Evolutionary conservation across 1,139 yeast species (phyloP).

Genomic region (Suhomyces panamericanus): DNA sequence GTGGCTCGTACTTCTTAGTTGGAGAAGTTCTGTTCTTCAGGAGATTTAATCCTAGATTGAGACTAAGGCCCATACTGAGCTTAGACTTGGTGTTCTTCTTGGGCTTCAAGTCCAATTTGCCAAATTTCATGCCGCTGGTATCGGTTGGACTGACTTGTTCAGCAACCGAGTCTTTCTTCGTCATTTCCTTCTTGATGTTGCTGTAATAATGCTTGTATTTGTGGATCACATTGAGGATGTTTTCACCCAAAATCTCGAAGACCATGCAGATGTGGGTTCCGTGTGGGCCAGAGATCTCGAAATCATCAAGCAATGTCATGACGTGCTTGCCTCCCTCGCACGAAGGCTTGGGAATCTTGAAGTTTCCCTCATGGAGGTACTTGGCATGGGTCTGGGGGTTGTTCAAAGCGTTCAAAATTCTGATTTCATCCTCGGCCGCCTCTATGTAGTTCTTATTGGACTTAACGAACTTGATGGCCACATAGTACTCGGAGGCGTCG

Average conservation of each 20-base stretch:
- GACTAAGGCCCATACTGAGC: slow-evolving; percentile 27
- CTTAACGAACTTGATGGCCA: slow-evolving; percentile 82
- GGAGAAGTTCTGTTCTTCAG: slow-evolving; percentile 7
- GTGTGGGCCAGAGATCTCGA: slow-evolving; percentile 68
- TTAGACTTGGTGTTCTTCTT: slow-evolving; percentile 28
- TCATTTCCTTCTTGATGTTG: slow-evolving; percentile 14
- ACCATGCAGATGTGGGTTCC: slow-evolving; percentile 85
- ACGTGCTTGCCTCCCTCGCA: slow-evolving; percentile 65
- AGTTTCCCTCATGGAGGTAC: slow-evolving; percentile 10
- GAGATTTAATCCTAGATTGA: slow-evolving; percentile 12
- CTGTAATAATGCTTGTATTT: slow-evolving; percentile 51
- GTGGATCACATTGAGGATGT: slow-evolving; percentile 66
- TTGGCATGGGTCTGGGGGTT: slow-evolving; percentile 23
- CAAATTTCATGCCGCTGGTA: slow-evolving; percentile 18
- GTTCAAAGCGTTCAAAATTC: slow-evolving; percentile 51
- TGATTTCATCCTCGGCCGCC: slow-evolving; percentile 84
- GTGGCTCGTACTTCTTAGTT: slow-evolving; percentile 3
- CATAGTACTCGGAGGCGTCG: slow-evolving; percentile 57
- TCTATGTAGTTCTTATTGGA: slow-evolving; percentile 76
- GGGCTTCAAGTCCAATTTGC: slow-evolving; percentile 24
- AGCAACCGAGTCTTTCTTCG: slow-evolving; percentile 2
- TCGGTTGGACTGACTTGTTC: slow-evolving; percentile 10
- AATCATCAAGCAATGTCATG: slow-evolving; percentile 64
- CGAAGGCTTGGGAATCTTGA: slow-evolving; percentile 2
- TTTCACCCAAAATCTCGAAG: slow-evolving; percentile 85